Evolutionary conservation across 495 filamentous ascomycete species (phyloP).

Genomic region (Neurospora terricola): DNA sequence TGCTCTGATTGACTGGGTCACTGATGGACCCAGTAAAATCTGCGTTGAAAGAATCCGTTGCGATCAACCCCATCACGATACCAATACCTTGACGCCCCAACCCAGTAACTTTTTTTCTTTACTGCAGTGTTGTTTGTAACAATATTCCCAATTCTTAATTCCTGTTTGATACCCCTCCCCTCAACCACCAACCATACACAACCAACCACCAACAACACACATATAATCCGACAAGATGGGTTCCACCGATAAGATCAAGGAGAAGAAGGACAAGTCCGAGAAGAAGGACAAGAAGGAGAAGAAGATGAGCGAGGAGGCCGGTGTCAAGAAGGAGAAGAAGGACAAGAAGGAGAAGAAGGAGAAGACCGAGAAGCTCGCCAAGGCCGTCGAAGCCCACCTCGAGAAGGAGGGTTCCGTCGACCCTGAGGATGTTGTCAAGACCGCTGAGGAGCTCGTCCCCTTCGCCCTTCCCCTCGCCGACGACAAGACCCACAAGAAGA

Average conservation of each 20-base stretch:
- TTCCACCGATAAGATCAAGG: conserved; percentile 13
- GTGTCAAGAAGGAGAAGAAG: conserved; percentile 62
- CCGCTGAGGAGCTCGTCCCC: conserved; percentile 71
- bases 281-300: conserved; percentile 13
- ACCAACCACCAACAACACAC: background rate
- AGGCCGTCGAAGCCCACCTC: conserved; percentile 23
- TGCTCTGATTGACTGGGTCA: conserved; percentile 3
- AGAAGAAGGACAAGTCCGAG: conserved; percentile 6
- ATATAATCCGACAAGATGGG: conserved; percentile 12
- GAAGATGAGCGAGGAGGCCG: conserved; percentile 18
- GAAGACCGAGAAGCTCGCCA: conserved; percentile 39
- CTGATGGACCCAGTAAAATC: conserved; percentile 12
- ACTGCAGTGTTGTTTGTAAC: background rate
- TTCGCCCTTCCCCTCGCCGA: conserved; percentile 87
- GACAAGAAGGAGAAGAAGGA: conserved; percentile 76
- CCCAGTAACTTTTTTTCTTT: background rate
- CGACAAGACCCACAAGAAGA: conserved; percentile 87
- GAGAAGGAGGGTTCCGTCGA: conserved; percentile 22
- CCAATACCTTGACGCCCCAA: background rate
- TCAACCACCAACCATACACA: background rate
- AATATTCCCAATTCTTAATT: background rate
- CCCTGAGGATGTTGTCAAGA: conserved; percentile 29
- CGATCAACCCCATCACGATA: background rate
- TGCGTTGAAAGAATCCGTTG: conserved; percentile 2
- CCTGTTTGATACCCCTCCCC: background rate